Base-by-base conservation (phyloP, 352 stramenopile species). In the Globisporangium takayamanum region DNA sequence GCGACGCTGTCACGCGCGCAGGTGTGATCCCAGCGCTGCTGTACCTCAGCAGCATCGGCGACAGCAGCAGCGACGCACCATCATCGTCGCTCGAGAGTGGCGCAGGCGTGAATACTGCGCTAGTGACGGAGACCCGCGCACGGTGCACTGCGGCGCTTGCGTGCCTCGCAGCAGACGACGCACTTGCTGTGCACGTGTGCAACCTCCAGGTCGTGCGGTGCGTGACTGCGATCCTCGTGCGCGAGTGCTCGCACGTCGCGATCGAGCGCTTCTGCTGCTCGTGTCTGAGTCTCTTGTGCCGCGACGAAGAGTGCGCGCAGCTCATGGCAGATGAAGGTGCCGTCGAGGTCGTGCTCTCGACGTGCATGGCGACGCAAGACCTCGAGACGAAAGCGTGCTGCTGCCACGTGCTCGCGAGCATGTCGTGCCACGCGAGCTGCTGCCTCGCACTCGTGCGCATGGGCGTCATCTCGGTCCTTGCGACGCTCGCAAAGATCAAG, bases 241-340 rank as follows among this genome's bases (percentile, higher is more conserved):
- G 76, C 2, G 81, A 90, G 48, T 76, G 72, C 12, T 66, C 64
- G 1, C 81, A 78, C 39, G 67, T 88, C 1, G 66, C 69, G 11
- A 88, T 89, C 41, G 78, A 89, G 57, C 78, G 80, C 1, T 84
- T 87, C 37, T 88, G 81, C 57, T 88, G 76, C 58, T 74, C 77
- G 12, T 89, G 78, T 28, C 63, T 94, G 45, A 91, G 81, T 68
- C 56, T 90, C 0, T 61, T 94, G 3, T 88, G 75, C 41, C 74
- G 77, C 45, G 76, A 94, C n/a, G 76, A 90, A 47, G 55, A 76
- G 22, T 89, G 82, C 12, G 67, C 80, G 14, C 60, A 70, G 25
- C 63, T 88, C 18, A 79, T 91, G 39, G 66, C 78, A 0, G 68
- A 80, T 26, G 68, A 77, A 48, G 74, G 72, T 3, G 67, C 72